Base-by-base conservation (phyloP, 2,329 filamentous ascomycete species). In the Hymenoscyphus repandus region DNA sequence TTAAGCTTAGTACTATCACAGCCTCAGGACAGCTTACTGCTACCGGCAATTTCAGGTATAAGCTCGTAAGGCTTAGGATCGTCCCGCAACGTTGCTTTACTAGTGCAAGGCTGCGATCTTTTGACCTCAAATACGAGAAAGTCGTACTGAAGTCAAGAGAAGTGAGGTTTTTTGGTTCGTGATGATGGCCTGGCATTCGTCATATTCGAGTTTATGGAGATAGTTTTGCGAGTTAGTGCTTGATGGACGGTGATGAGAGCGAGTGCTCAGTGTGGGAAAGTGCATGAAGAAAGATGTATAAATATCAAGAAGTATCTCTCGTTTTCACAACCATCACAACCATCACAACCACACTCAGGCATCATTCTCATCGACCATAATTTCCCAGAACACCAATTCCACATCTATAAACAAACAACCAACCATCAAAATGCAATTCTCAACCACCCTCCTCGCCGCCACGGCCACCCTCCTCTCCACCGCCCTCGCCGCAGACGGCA, bases 381-480 rank as follows among this genome's bases (percentile, higher is more conserved):
- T 13, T 20, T 33, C 30, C 39, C 22, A 27, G 22, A 27, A 22
- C n/a, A 32, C 12, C 18, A 27, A 27, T 27, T 27, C 22, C 22
- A 27, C 22, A 7, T 27, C 22, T 27, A 10, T 2, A 46, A 20
- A n/a, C 22, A 11, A 12, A 9, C 18, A 36, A 41, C 11, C 31
- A 31, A 48, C 39, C 22, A 12, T 27, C 30, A 52, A 49, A 31
- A 56, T 56, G 51, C 49, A 56, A 36, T 56, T 56, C 51, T 27
- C 48, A 37, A 43, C 45, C 42, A 33, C 45, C 30, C 32, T 51
- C 47, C 40, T 54, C 45, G 22, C 49, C n/a, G 33, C 34, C 15
- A 44, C 45, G 32, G 45, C 50, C 13, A 33, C 50, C 18, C 45
- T 56, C 20, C 12, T 49, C 36, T 34, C 36, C 22, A 27, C 48